Evolutionary conservation across 257 asterid genomes (phyloP), one percentile per base, ranked within the genome.

Genomic region (Primulina huaijiensis): DNA sequence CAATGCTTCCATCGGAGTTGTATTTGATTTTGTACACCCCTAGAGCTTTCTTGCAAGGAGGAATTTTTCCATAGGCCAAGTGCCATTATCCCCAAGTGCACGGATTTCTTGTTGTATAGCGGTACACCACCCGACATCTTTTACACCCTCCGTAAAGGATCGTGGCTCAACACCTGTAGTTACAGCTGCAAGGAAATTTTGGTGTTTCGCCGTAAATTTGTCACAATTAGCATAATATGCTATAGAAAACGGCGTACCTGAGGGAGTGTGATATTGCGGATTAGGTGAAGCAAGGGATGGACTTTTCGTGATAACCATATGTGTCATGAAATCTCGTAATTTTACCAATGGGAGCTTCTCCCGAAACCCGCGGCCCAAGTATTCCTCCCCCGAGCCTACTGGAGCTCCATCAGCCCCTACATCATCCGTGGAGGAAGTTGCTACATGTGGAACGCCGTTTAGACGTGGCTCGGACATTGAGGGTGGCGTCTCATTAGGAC

Each of bases 21-120:
- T 71, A 60, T 16, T 76, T 77, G 1, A 71, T 62, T 19, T 52
- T 77, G 50, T 60, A 77, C 3, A 77, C 56, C 77, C 75, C 76
- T 1, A 70, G 9, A 6, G 58, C 72, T 37, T 25, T 34, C 19
- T 70, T 62, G 1, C 71, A 55, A 16, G 4, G 8, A 10, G 64
- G 72, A 17, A 70, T 31, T 7, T 4, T 64, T 56, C 61, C 7
- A 70, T 2, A 3, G 21, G 31, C 72, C 72, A 64, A 6, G 43
- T 76, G 4, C 10, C 27, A 5, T 71, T 62, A 21, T 69, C 20
- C 35, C 68, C 70, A 17, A 62, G 9, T 16, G 78, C 74, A 2
- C 33, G 43, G 12, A 68, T 61, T 50, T 69, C 72, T 5, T 33
- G 0, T 33, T 33, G 35, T 7, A 33, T 33, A 7, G 8, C 35